phyloP scores from a whole-genome alignment of 805 yeast genomes.

The Ogataea degrootiae region DNA sequence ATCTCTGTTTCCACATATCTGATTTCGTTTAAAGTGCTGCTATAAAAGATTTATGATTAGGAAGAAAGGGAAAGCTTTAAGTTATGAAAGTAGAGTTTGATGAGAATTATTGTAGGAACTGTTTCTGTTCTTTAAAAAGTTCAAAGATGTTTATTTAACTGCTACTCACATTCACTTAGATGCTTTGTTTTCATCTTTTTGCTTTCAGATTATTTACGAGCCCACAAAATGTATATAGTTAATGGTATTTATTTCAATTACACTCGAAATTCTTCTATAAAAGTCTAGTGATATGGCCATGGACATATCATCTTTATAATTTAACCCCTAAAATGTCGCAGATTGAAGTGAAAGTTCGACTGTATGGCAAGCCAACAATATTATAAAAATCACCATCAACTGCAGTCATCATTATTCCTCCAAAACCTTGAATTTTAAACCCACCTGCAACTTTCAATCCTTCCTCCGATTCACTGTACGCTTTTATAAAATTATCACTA shows the following conservation, averaged over 20 bases:
- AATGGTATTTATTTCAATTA: neutral
- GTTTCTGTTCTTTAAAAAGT: too few relatives aligned
- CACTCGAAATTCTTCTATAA: too few relatives aligned
- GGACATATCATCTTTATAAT: neutral
- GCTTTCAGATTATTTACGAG: neutral
- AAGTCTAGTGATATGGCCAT: too few relatives aligned
- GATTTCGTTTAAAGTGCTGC: neutral
- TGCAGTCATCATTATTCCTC: conserved; percentile 56
- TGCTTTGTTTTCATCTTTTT: neutral
- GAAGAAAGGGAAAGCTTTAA: too few relatives aligned
- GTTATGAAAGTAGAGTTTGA: too few relatives aligned
- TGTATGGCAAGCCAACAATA: conserved; percentile 82
- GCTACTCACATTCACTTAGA: neutral
- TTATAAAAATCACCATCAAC: conserved; percentile 81
- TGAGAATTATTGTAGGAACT: too few relatives aligned
- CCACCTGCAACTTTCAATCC: conserved; percentile 91
- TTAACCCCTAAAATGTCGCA: conserved; percentile 13
- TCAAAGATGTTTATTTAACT: neutral
- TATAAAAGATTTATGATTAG: neutral
- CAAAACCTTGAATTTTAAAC: conserved; percentile 72
- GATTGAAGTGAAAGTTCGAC: conserved; percentile 39
- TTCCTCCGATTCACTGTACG: conserved; percentile 67
- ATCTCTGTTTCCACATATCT: neutral
- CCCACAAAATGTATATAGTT: neutral
- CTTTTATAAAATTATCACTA: conserved; percentile 50